phyloP scores from a whole-genome alignment of 805 yeast species.

The Candida vaughaniae region DNA sequence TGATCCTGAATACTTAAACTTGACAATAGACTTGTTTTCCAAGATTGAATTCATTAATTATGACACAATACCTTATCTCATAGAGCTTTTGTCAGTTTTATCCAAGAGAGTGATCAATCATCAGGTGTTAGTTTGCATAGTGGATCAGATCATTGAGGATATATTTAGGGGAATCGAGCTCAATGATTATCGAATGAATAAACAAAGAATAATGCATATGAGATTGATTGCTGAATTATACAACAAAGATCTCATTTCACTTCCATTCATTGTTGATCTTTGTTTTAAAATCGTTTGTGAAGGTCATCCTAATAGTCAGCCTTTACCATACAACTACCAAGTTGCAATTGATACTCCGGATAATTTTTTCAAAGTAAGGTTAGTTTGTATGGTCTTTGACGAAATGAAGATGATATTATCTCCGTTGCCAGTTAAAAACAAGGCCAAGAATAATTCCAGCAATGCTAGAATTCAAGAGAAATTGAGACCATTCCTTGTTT shows the following conservation, averaged over 20 bases:
- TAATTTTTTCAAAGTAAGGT: slow-evolving; percentile 69
- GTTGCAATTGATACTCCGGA: slow-evolving; percentile 59
- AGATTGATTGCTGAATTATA: slow-evolving; percentile 59
- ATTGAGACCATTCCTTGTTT: slow-evolving; percentile 43
- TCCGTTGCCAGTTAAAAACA: not conserved
- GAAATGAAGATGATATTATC: slow-evolving; percentile 1
- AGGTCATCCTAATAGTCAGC: slow-evolving; percentile 62
- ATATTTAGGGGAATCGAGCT: slow-evolving; percentile 64
- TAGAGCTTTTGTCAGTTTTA: slow-evolving; percentile 14
- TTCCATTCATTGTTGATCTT: slow-evolving; percentile 48
- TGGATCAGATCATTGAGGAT: slow-evolving; percentile 68
- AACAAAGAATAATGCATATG: slow-evolving; percentile 60
- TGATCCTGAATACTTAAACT: slow-evolving; percentile 24
- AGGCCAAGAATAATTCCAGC: not conserved
- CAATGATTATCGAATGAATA: slow-evolving; percentile 57
- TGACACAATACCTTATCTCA: slow-evolving; percentile 36
- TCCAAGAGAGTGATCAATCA: slow-evolving; percentile 26
- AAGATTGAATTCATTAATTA: slow-evolving; percentile 62
- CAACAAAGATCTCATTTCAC: slow-evolving; percentile 46
- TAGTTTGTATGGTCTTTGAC: slow-evolving; percentile 31
- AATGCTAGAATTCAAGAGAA: slow-evolving; percentile 9
- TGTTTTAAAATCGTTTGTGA: slow-evolving; percentile 56
- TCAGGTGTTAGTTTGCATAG: slow-evolving; percentile 41
- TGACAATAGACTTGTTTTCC: slow-evolving; percentile 44
- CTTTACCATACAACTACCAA: slow-evolving; percentile 47